Evolutionary conservation across 2,329 filamentous ascomycete species (phyloP).

Genomic region (Trichophyton verrucosum): DNA sequence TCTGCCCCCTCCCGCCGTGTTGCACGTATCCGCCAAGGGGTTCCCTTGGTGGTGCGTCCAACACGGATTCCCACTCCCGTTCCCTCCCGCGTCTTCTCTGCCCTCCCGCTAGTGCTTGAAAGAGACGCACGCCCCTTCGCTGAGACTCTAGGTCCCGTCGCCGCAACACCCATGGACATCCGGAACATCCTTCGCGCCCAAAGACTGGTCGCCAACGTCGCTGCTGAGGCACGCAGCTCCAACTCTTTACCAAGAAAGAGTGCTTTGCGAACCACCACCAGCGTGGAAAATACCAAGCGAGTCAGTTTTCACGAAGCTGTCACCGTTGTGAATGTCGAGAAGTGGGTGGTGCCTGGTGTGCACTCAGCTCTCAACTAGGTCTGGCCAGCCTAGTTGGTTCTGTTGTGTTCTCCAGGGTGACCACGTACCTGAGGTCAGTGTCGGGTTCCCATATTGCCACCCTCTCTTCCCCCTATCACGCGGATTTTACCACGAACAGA

Average conservation of each 20-base stretch:
- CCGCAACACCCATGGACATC: not conserved
- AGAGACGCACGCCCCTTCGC: not conserved
- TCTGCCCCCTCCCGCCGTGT: not conserved
- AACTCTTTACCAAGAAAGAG: slow-evolving; percentile 9
- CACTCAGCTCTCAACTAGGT: not conserved
- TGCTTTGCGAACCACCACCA: slow-evolving; percentile 7
- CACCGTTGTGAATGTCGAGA: slow-evolving; percentile 15
- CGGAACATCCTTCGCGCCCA: not conserved
- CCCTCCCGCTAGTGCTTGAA: not conserved
- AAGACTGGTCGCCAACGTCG: slow-evolving; percentile 1
- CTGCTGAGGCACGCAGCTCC: slow-evolving; percentile 1
- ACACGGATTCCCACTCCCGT: not conserved
- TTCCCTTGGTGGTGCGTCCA: not conserved
- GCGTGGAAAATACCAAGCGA: slow-evolving; percentile 9
- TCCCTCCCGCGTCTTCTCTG: not conserved
- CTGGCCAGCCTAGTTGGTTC: not conserved
- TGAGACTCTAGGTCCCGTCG: not conserved
- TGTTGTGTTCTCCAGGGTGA: not conserved
- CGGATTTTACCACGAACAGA: not conserved
- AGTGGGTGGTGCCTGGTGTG: slow-evolving; percentile 19
- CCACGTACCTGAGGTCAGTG: not conserved
- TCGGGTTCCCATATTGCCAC: not conserved
- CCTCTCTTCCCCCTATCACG: not conserved
- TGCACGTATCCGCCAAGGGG: not conserved
- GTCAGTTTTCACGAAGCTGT: slow-evolving; percentile 12